Evolutionary conservation across 2,329 filamentous ascomycete genomes (phyloP), one percentile per base, ranked within the genome.

Genomic region (Ceratocystis smalleyi): DNA sequence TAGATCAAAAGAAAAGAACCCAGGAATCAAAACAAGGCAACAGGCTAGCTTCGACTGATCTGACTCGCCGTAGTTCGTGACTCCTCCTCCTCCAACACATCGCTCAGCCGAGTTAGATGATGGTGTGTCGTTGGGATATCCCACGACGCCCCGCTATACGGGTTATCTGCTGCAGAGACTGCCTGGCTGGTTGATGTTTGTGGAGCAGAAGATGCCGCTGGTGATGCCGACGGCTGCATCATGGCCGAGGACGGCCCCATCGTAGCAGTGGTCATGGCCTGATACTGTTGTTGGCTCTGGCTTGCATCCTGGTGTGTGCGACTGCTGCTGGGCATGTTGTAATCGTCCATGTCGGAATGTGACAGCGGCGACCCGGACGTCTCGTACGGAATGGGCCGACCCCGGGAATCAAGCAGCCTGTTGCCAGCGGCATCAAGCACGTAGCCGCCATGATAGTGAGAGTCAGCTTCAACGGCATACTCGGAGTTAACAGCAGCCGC

Each of bases 61-160:
- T 84, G 81, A 72, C 84, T 86, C 10, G 84, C 84, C 69, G 87
- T 57, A 15, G 87, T 89, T 24, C 87, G 82, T 71, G 87, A 89
- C 61, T 94, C 89, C 68, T 95, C 87, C 71, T 90, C 90, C 71
- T 91, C 87, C 35, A 94, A 80, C 32, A 96, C 91, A 74, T 95
- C 91, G 73, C 90, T 95, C 68, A 96, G 77, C 65, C 91, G 79
- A 7, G 91, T 95, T 0, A 91, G 91, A 74, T 96, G 90, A 69
- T 94, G 89, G 73, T 95, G 91, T 64, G 85, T 81, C 27, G 86
- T 85, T 68, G 89, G 77, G n/a, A 77, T 76, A 68, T 94, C 88
- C 89, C 89, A 95, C 17, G 83, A 85, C 1, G 84, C 80, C 1
- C 82, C 81, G 6, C 79, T 84, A 73, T 85, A 89, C 24, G 81